phyloP scores from a whole-genome alignment of 441 rosid species.

The Pelargonium cotyledonis region DNA sequence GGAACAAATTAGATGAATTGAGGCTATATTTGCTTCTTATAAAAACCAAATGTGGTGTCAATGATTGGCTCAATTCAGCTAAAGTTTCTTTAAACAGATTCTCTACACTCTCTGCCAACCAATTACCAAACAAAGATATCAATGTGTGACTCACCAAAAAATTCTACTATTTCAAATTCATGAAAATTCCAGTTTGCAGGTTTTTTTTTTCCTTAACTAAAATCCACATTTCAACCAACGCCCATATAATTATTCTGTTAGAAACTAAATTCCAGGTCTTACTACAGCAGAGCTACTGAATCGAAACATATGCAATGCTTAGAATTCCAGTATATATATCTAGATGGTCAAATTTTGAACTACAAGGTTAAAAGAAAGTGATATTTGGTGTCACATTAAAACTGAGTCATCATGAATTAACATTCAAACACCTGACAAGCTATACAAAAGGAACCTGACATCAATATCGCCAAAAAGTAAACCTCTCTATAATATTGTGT shows the following conservation, averaged over 20 bases:
- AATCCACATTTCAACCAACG: too few relatives aligned
- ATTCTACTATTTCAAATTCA: not conserved
- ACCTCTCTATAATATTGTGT: not conserved
- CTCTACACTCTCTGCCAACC: not conserved
- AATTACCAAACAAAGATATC: not conserved
- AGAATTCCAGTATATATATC: not conserved
- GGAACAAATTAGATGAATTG: too few relatives aligned
- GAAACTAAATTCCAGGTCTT: conserved; percentile 2
- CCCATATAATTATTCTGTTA: not conserved
- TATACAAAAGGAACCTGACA: conserved; percentile 5
- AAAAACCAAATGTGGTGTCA: not conserved
- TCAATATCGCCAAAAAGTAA: not conserved
- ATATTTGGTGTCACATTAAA: conserved; percentile 1
- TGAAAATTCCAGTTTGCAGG: too few relatives aligned
- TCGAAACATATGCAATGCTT: not conserved
- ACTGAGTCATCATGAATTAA: not conserved
- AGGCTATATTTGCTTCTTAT: too few relatives aligned
- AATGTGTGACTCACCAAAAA: not conserved
- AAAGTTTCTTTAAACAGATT: not conserved
- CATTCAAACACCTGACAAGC: not conserved
- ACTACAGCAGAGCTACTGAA: not conserved
- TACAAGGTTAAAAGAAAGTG: not conserved
- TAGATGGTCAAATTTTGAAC: not conserved
- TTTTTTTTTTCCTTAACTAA: too few relatives aligned
- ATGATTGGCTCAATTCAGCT: not conserved